A percentile compares a stretch with the other conserved stretches of the same genome.
phyloP scores from a whole-genome alignment of 345 rosid genomes.

The Hypericum androsaemum region DNA sequence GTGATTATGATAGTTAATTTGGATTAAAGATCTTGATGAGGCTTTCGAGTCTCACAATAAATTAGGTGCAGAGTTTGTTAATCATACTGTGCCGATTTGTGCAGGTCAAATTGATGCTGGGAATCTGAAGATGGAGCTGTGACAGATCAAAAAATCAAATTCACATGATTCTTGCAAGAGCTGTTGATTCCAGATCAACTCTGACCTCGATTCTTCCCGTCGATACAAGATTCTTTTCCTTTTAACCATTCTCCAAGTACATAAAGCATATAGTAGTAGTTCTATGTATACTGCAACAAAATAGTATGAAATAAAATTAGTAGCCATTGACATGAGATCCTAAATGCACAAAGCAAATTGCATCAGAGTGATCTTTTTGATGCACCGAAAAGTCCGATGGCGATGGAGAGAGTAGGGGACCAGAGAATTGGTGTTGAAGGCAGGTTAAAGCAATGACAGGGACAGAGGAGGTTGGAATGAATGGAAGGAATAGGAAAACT shows the following conservation, averaged over 20 bases:
- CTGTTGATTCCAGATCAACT: conserved; percentile 7
- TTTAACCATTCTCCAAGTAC: conserved; percentile 13
- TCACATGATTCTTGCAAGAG: conserved; percentile 13
- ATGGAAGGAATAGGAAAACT: background rate
- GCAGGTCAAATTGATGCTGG: conserved; percentile 44
- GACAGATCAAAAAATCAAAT: conserved; percentile 12
- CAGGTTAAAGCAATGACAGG: conserved; percentile 11
- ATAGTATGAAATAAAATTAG: conserved; percentile 29
- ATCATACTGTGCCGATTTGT: background rate
- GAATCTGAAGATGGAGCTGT: conserved; percentile 55
- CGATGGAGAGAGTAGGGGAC: conserved; percentile 14
- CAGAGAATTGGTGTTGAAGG: background rate
- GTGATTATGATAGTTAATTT: conserved; percentile 15
- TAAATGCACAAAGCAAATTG: conserved; percentile 3
- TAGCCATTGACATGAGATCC: conserved; percentile 19
- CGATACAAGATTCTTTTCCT: too few species aligned
- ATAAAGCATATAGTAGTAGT: conserved; percentile 20
- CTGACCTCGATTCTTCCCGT: conserved; percentile 22
- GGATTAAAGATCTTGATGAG: background rate
- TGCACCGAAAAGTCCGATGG: background rate
- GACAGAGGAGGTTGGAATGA: conserved; percentile 5
- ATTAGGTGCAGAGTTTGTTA: too few species aligned
- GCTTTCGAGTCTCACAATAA: too few species aligned
- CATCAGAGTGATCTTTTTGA: background rate
- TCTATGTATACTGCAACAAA: conserved; percentile 28